Percentiles rank a stretch among this genome's conserved stretches.
phyloP scores from a whole-genome alignment of 2,329 filamentous ascomycete species.

The Endoconidiophora polonica region DNA sequence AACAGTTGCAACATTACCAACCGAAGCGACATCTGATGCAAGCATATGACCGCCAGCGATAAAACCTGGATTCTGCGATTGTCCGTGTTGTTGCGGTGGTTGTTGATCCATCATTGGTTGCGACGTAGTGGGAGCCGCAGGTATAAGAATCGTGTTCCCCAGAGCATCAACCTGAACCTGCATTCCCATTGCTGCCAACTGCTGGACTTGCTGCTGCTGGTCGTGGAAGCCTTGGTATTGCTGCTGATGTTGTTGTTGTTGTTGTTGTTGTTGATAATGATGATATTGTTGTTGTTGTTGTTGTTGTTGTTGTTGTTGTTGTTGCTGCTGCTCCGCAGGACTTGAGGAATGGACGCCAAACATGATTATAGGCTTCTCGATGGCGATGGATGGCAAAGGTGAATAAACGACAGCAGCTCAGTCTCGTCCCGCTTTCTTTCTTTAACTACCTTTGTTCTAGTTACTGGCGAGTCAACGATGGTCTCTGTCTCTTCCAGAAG shows the following conservation, averaged over 20 bases:
- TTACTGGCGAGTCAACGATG: no score
- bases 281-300: not conserved
- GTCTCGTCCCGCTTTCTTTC: no score
- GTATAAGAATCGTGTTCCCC: constrained; percentile 8
- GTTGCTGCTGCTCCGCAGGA: not conserved
- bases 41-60: not conserved
- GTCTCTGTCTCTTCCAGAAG: no score
- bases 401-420: no score
- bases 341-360: not conserved
- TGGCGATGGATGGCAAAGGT: no score
- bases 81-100: not conserved
- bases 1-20: not conserved
- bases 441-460: no score
- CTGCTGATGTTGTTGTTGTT: not conserved
- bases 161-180: constrained; percentile 8
- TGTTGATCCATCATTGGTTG: not conserved
- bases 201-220: not conserved
- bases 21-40: not conserved
- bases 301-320: not conserved
- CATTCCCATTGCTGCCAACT: constrained; percentile 2
- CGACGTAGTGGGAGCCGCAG: not conserved
- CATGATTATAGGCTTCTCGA: not conserved
- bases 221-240: not conserved
- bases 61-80: no score
- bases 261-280: not conserved